Evolutionary conservation across 106 monocot species (phyloP).

Genomic region (Agapanthus africanus): DNA sequence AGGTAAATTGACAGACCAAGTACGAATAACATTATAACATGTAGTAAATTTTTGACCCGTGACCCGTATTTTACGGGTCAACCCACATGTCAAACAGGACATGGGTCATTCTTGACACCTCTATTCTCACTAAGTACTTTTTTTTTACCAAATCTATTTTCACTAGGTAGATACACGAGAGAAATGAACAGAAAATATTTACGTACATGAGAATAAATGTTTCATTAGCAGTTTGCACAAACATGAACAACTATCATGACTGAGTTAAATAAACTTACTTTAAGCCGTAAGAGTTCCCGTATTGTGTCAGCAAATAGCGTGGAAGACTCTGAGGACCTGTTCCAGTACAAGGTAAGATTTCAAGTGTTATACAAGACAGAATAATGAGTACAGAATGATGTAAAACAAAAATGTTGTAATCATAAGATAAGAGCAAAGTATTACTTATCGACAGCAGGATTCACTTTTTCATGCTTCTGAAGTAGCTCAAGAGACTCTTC

Average conservation of each 20-base stretch:
- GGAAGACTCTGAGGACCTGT: constrained; percentile 30
- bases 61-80: no score
- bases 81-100: no score
- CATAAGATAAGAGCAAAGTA: constrained; percentile 3
- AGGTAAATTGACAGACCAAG: no score
- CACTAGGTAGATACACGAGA: no score
- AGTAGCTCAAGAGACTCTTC: constrained; percentile 76
- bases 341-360: no score
- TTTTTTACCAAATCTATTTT: no score
- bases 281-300: constrained; percentile 62
- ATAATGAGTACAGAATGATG: neutral
- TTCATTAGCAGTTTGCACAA: neutral
- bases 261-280: constrained; percentile 38
- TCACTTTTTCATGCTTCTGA: constrained; percentile 45
- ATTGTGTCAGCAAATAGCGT: constrained; percentile 37
- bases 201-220: neutral
- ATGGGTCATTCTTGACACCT: no score
- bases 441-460: constrained; percentile 42
- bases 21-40: no score
- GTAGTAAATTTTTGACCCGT: no score
- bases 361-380: no score
- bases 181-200: neutral
- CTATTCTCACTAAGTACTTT: no score
- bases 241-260: neutral
- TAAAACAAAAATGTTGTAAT: neutral